phyloP scores from a whole-genome alignment of 2,329 filamentous ascomycete species.

The Aspergillus sergii region DNA sequence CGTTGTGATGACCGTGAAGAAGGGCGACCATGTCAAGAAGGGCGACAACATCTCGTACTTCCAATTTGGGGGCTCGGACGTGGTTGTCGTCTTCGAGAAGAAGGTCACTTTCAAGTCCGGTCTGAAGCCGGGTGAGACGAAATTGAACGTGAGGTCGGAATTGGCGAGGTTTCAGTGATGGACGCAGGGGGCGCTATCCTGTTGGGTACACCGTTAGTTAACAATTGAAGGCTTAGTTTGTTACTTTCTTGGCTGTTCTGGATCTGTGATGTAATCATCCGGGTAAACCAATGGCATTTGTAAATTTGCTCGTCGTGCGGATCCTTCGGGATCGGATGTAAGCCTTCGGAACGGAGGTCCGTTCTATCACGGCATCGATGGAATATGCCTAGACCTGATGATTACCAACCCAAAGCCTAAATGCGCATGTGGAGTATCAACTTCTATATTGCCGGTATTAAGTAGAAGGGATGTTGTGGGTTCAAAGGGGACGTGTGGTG shows the following conservation, averaged over 20 bases:
- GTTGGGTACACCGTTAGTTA: not conserved
- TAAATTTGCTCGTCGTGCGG: not conserved
- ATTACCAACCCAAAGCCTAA: not conserved
- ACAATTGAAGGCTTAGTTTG: not conserved
- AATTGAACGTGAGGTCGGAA: slow-evolving; percentile 12
- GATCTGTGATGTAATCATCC: not conserved
- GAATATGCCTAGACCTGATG: not conserved
- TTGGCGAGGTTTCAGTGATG: not conserved
- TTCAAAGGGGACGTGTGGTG: too few relatives aligned
- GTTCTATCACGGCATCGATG: not conserved
- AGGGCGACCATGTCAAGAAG: slow-evolving; percentile 35
- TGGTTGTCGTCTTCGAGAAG: slow-evolving; percentile 44
- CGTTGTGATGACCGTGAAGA: slow-evolving; percentile 32
- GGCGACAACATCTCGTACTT: slow-evolving; percentile 49
- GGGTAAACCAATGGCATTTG: not conserved
- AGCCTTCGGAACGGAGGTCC: not conserved
- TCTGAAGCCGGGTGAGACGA: slow-evolving; percentile 3
- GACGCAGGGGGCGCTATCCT: not conserved
- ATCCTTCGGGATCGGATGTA: not conserved
- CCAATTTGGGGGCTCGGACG: slow-evolving; percentile 48
- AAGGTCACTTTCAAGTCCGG: slow-evolving; percentile 7
- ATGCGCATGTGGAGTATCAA: not conserved
- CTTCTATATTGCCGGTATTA: not conserved
- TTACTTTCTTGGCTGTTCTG: not conserved
- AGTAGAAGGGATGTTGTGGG: not conserved